Percentiles rank a stretch among this genome's conserved stretches.
These are phyloP conservation scores for Torulaspora globosa DNA, from an alignment of 1,139 yeast species.

Conservation along the genomic window DNA sequence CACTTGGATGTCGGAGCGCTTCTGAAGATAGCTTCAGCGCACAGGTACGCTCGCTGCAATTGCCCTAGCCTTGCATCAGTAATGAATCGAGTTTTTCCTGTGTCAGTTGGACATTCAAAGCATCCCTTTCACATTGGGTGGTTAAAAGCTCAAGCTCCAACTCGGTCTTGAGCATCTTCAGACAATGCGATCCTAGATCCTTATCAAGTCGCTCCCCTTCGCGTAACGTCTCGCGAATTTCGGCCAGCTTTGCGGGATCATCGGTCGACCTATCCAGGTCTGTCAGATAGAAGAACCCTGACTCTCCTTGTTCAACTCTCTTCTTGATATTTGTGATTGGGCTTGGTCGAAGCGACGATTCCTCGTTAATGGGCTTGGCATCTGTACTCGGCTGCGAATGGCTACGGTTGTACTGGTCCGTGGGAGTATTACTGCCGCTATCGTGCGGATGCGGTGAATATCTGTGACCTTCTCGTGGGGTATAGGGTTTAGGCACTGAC, in stretches of 20 bases:
- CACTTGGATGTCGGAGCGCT: too few species aligned
- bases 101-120: constrained; percentile 27
- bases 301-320: constrained; percentile 17
- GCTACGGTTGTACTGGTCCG: constrained; percentile 7
- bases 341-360: constrained; percentile 2
- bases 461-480: not conserved
- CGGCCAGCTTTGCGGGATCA: constrained; percentile 16
- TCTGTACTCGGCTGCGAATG: not conserved
- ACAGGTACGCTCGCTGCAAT: too few species aligned
- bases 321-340: constrained; percentile 5
- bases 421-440: constrained; percentile 13
- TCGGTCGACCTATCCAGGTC: constrained; percentile 21
- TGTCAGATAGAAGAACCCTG: constrained; percentile 26
- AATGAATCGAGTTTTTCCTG: constrained; percentile 27
- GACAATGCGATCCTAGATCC: constrained; percentile 21
- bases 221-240: constrained; percentile 19
- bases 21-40: too few species aligned
- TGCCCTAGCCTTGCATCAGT: constrained; percentile 12
- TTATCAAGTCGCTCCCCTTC: constrained; percentile 26
- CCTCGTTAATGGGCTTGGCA: not conserved
- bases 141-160: constrained; percentile 26
- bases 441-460: constrained; percentile 5
- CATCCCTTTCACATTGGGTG: constrained; percentile 31
- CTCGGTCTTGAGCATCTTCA: constrained; percentile 23
- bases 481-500: not conserved